A percentile compares a stretch with the other conserved stretches of the same genome.
These are phyloP conservation scores for Nakazawaea ernobii DNA, from an alignment of 805 yeast genomes.

Conservation along the genomic window DNA sequence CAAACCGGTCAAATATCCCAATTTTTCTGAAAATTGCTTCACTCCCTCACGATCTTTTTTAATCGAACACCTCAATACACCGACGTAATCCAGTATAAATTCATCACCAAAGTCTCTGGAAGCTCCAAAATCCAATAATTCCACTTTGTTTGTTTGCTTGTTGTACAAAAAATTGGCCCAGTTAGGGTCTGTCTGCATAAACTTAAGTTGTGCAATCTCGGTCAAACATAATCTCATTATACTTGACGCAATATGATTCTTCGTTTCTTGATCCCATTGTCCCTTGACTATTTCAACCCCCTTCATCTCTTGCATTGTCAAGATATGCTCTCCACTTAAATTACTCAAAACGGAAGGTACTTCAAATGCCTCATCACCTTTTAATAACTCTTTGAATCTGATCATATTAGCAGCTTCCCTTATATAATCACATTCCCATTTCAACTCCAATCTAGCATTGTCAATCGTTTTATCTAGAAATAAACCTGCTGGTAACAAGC, in stretches of 20 bases:
- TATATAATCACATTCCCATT: conserved; percentile 96
- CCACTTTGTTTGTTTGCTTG: conserved; percentile 61
- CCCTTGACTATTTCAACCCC: conserved; percentile 82
- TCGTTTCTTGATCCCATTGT: conserved; percentile 65
- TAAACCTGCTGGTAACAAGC: conserved; percentile 84
- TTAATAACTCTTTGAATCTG: conserved; percentile 57
- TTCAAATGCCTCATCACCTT: conserved; percentile 55
- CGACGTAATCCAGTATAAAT: conserved; percentile 65
- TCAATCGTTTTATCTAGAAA: conserved; percentile 89
- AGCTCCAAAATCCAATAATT: conserved; percentile 93
- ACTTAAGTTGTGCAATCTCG: conserved; percentile 79
- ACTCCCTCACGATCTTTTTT: conserved; percentile 59
- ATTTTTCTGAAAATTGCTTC: conserved; percentile 55
- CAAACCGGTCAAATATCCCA: conserved; percentile 89
- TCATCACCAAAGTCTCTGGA: conserved; percentile 69
- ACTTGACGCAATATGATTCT: conserved; percentile 75
- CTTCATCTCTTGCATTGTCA: conserved; percentile 85
- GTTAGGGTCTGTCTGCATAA: conserved; percentile 98
- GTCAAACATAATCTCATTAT: conserved; percentile 81
- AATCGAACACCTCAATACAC: conserved; percentile 71
- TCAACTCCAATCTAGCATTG: conserved; percentile 86
- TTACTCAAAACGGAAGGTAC: conserved; percentile 81
- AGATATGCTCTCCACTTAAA: conserved; percentile 72
- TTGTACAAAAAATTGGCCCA: conserved; percentile 97
- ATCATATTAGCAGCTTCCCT: conserved; percentile 80